Evolutionary conservation across 257 asterid species (phyloP), one percentile per base, ranked within the genome.

Genomic region (Nicotiana attenuata): DNA sequence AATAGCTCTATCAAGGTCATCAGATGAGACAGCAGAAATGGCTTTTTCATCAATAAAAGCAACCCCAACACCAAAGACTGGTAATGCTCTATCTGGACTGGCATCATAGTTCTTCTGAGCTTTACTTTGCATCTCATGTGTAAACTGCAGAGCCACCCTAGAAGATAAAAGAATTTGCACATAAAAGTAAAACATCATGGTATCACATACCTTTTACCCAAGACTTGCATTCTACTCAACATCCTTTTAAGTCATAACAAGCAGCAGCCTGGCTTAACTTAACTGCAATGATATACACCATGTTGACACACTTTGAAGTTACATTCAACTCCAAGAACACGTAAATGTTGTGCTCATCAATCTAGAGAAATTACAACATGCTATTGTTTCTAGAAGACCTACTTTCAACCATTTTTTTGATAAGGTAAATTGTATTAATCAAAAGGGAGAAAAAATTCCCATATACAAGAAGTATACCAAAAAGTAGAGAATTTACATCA

Each of bases 91-190:
- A 65, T 94, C 99, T 86, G 91, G 88, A 88, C 94, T 88, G 26
- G 98, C 99, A 83, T 96, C 95, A 59, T 87, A 94, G 81, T 96
- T 96, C 88, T 86, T 92, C 83, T 87, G 98, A 68, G 98, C 88
- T 86, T 88, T 96, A 75, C 89, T 84, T 83, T 92, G 99, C 96
- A 96, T 90, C 88, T 94, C 97, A 81, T 93, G 97, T 80, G 89
- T 96, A 87, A 92, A 94, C 76, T 96, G 97, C 86, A 96, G 95
- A 88, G 91, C 97, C 83, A 94, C 98, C 97, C 99, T 93, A 69
- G 86, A 81, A 79, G n/a, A 84, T 78, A 76, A 85, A 69, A 2
- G 16, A 65, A 82, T 16, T 45, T 41, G 78, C 83, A 82, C 77
- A 65, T 78, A 67, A 69, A 69, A n/a, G 55, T 6, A 38, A 69